Conservation (phyloP, 768 basidiomycete genomes). For the Boletus reticuloceps region DNA sequence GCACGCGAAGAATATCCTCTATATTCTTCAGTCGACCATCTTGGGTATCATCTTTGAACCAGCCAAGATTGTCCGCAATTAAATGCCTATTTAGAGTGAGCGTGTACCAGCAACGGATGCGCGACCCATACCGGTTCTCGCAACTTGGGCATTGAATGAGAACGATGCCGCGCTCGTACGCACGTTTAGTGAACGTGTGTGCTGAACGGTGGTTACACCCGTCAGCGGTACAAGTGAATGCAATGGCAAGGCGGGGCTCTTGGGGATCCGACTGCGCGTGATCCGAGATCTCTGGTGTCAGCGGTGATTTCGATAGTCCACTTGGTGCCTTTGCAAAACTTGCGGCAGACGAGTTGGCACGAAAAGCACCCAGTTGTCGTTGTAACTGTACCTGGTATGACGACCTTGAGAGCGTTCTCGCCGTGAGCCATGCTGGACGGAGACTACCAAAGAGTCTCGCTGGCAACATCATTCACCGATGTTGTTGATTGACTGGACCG, state of each 20-base stretch:
- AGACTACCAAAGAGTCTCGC: conserved; percentile 45
- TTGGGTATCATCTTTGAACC: conserved; percentile 84
- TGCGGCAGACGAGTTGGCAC: conserved; percentile 17
- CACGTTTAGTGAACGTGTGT: conserved; percentile 80
- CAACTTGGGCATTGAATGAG: conserved; percentile 90
- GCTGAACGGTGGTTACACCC: conserved; percentile 77
- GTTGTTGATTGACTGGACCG: too few species aligned
- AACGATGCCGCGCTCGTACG: conserved; percentile 88
- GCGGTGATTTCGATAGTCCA: neutral
- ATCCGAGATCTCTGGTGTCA: neutral
- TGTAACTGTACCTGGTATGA: conserved; percentile 36
- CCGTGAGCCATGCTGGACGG: conserved; percentile 42
- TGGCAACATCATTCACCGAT: conserved; percentile 36
- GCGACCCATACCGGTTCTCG: conserved; percentile 66
- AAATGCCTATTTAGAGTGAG: conserved; percentile 52
- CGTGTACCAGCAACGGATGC: neutral
- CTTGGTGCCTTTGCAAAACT: neutral
- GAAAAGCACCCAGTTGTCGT: conserved; percentile 31
- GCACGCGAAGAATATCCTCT: conserved; percentile 75
- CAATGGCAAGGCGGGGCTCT: conserved; percentile 68
- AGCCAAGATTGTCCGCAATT: conserved; percentile 87
- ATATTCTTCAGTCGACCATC: conserved; percentile 73
- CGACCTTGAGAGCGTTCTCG: conserved; percentile 35
- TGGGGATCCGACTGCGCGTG: conserved; percentile 35
- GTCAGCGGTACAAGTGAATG: conserved; percentile 82